Percentiles rank a stretch among this genome's conserved stretches.
These are phyloP conservation scores for Ceratobasidium sp. DNA, from an alignment of 1,284 basidiomycete species.

Conservation along the genomic window DNA sequence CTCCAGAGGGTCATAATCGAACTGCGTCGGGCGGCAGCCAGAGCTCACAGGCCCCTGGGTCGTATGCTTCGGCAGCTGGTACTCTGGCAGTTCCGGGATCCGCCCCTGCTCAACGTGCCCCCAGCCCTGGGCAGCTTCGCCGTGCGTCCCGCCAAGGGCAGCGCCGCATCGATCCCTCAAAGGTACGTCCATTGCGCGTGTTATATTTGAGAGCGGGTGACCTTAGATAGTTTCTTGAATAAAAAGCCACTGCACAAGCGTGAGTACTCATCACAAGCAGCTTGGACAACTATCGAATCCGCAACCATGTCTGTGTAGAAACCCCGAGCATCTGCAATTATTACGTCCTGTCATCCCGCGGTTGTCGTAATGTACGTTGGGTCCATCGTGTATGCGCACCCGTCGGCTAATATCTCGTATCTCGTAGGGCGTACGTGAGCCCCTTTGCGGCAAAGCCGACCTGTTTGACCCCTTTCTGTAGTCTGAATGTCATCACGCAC, in stretches of 20 bases:
- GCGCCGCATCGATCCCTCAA: conserved; percentile 28
- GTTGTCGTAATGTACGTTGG: conserved; percentile 32
- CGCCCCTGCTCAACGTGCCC: not conserved
- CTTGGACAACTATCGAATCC: not conserved
- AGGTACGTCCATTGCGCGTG: conserved; percentile 7
- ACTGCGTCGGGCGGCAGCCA: not conserved
- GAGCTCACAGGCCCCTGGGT: not conserved
- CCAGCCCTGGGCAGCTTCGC: conserved; percentile 18
- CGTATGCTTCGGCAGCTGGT: conserved; percentile 32
- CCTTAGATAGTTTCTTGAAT: not conserved
- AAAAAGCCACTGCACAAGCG: conserved; percentile 35
- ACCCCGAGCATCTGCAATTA: conserved; percentile 39
- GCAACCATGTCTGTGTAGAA: not conserved
- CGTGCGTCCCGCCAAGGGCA: conserved; percentile 5
- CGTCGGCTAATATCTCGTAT: not conserved
- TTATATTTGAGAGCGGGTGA: not conserved
- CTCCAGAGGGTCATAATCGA: not conserved
- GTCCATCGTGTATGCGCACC: not conserved
- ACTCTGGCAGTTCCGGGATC: conserved; percentile 7
- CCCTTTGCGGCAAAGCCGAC: not conserved
- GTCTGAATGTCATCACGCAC: conserved; percentile 27
- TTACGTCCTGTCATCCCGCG: conserved; percentile 29
- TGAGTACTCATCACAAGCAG: not conserved
- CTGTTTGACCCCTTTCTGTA: not conserved
- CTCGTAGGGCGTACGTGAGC: conserved; percentile 20